Evolutionary conservation across 1,284 basidiomycete genomes (phyloP).

Genomic region (Ceratobasidium sp.): DNA sequence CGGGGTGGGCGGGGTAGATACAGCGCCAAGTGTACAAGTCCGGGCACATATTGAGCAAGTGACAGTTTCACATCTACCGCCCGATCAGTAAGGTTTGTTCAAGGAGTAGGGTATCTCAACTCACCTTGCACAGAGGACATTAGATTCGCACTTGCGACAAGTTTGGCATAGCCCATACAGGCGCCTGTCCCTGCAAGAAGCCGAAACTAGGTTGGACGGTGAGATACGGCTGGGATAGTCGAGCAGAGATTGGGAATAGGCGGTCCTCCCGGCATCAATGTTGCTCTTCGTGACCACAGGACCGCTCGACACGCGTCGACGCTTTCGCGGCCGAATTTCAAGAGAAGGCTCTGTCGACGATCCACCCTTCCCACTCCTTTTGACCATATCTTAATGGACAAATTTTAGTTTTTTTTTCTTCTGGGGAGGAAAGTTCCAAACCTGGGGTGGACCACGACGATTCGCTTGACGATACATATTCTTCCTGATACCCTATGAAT

Average conservation of each 20-base stretch:
- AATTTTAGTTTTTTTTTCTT: background rate
- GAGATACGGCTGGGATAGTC: conserved; percentile 4
- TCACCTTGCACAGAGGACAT: conserved; percentile 31
- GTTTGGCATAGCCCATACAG: conserved; percentile 29
- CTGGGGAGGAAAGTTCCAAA: background rate
- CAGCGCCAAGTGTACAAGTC: conserved; percentile 29
- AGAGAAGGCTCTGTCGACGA: background rate
- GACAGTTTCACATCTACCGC: conserved; percentile 21
- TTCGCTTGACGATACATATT: conserved; percentile 7
- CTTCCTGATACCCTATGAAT: conserved; percentile 5
- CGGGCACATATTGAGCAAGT: conserved; percentile 41
- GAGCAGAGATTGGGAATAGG: background rate
- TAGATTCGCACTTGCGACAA: conserved; percentile 41
- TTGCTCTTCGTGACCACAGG: background rate
- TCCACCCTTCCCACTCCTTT: background rate
- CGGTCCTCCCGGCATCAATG: conserved; percentile 3
- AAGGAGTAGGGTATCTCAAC: conserved; percentile 5
- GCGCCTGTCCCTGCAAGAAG: background rate
- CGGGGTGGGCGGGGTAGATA: conserved; percentile 38
- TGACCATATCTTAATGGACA: background rate
- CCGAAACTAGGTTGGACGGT: background rate
- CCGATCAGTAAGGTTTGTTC: conserved; percentile 21
- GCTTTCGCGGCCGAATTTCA: conserved; percentile 37
- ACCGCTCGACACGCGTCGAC: conserved; percentile 23
- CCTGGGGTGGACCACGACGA: conserved; percentile 24